Evolutionary conservation across 225 moss, liverwort and hornwort genomes (phyloP), one percentile per base, ranked within the genome.

Genomic region (Anthoceros angustus): DNA sequence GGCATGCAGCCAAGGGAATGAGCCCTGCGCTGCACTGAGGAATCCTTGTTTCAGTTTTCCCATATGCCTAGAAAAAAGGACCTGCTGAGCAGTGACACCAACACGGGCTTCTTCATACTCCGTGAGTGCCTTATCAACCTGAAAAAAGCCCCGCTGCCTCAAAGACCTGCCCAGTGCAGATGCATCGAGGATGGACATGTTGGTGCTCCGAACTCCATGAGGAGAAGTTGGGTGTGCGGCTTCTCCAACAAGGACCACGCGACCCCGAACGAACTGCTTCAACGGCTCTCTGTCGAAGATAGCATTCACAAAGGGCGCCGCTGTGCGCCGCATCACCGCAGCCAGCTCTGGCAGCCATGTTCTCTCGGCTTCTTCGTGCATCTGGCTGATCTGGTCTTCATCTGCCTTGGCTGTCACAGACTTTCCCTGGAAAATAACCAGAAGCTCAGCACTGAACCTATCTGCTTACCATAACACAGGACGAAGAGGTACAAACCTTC

Each of bases 211-310:
- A 21, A 84, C 64, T 43, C 82, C 87, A 61, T 94, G 93, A 16
- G 86, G 90, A 5, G 76, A 76, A 0, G 90, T 86, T 0, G 90
- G 87, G 68, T 94, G 93, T 3, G 93, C 90, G 14, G 93, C 93
- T n/a, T 94, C 90, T 42, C 93, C 93, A 7, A 87, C 83, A 69
- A 94, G 62, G 23, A 77, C 87, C 38, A 94, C 84, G 5, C 80
- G 82, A 43, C 72, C 83, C 79, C 80, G 84, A 0, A 80, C 87
- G 49, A 90, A 79, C 42, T 80, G 80, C 10, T 49, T 5, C 3
- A 87, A 68, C 2, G 93, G 93, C n/a, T 81, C 76, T 72, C 78
- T 64, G 61, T 90, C 93, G 63, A 86, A 94, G 39, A 94, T 84
- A 0, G 85, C 87, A 40, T 84, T 90, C 21, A 87, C 49, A 65